A percentile compares a stretch with the other conserved stretches of the same genome.
Conservation (phyloP, 2,329 filamentous ascomycete species). For the Trichoderma sp. region DNA sequence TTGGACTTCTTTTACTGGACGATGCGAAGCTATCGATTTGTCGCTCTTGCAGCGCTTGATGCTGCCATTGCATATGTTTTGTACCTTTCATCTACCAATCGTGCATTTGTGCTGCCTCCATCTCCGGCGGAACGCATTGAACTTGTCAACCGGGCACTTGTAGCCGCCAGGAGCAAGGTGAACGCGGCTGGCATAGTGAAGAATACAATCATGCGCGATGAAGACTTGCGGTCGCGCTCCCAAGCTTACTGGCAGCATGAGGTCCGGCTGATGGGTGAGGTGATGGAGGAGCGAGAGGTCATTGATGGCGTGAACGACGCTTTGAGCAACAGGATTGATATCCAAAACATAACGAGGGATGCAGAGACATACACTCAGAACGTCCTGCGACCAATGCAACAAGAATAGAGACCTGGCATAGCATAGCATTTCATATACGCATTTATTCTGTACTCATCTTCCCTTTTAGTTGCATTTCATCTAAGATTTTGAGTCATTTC, state of each 20-base stretch:
- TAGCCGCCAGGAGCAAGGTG: constrained; percentile 62
- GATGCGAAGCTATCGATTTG: constrained; percentile 58
- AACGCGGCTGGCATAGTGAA: constrained; percentile 71
- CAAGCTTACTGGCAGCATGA: constrained; percentile 81
- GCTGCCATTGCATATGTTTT: constrained; percentile 60
- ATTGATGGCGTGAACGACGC: constrained; percentile 68
- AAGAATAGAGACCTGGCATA: constrained; percentile 21
- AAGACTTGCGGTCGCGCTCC: constrained; percentile 61
- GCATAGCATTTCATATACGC: constrained; percentile 3
- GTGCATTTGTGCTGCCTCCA: constrained; percentile 66
- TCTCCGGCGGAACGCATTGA: constrained; percentile 66
- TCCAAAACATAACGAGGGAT: constrained; percentile 58
- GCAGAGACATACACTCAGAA: constrained; percentile 59
- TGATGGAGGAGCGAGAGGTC: constrained; percentile 77
- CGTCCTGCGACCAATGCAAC: constrained; percentile 36
- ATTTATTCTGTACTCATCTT: not conserved
- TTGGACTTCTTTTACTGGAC: constrained; percentile 72
- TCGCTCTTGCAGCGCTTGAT: constrained; percentile 65
- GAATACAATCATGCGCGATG: constrained; percentile 76
- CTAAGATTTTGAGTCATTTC: not conserved
- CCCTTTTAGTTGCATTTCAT: not conserved
- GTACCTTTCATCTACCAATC: constrained; percentile 76
- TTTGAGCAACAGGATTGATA: constrained; percentile 61
- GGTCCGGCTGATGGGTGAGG: constrained; percentile 65
- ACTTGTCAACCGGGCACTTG: constrained; percentile 52